Percentiles rank a stretch among this genome's conserved stretches.
Evolutionary conservation across 768 basidiomycete genomes (phyloP).

Genomic region (Lactifluus subvellereus): DNA sequence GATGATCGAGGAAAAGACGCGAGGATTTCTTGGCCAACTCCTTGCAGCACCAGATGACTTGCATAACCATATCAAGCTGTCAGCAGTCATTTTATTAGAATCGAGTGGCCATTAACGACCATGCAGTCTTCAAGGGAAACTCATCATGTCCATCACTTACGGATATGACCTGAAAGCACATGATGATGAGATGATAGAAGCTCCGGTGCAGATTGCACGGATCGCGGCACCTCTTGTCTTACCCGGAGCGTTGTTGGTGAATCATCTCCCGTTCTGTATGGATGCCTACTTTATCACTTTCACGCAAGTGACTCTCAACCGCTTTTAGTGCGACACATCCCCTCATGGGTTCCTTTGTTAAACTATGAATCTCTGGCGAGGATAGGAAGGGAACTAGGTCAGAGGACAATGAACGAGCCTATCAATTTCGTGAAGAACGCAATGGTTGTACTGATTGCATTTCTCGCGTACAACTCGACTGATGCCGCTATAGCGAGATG

Average conservation of each 20-base stretch:
- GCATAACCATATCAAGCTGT: neutral
- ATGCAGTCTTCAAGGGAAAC: neutral
- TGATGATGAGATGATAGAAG: neutral
- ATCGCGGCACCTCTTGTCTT: neutral
- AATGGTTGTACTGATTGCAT: neutral
- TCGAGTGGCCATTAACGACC: neutral
- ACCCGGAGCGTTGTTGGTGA: conserved; percentile 8
- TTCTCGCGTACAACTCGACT: neutral
- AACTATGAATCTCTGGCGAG: neutral
- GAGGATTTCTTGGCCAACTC: neutral
- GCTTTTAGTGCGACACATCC: conserved; percentile 7
- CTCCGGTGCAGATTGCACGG: neutral
- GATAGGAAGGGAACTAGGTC: neutral
- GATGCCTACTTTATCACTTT: too few relatives aligned
- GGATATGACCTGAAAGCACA: conserved; percentile 6
- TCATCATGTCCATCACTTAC: conserved; percentile 5
- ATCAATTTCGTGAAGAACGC: neutral
- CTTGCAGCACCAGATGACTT: neutral
- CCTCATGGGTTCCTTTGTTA: conserved; percentile 12
- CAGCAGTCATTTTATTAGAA: neutral
- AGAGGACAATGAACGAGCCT: neutral
- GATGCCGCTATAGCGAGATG: neutral
- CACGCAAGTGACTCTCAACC: neutral
- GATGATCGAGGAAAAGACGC: neutral
- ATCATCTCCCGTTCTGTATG: conserved; percentile 16